phyloP scores from a whole-genome alignment of 108 stramenopile species.

The Licmophora abbreviata region DNA sequence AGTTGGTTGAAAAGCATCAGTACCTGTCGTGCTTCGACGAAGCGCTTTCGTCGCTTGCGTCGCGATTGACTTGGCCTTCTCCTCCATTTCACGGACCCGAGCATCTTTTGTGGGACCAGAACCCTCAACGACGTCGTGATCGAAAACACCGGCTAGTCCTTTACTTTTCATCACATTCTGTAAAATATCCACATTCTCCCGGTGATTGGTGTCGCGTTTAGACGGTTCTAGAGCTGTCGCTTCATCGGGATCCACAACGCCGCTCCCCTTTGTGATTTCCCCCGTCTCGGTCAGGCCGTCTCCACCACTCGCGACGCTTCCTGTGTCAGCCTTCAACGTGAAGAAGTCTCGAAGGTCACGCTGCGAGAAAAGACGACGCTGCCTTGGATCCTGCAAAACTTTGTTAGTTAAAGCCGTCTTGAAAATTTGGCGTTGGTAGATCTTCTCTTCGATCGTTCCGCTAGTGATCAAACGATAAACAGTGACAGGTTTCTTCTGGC shows the following conservation, averaged over 20 bases:
- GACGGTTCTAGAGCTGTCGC: constrained; percentile 1
- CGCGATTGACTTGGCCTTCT: constrained; percentile 58
- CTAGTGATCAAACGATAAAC: constrained; percentile 93
- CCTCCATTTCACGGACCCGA: constrained; percentile 66
- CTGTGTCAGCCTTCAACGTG: constrained; percentile 69
- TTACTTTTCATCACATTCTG: constrained; percentile 62
- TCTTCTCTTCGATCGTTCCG: constrained; percentile 96
- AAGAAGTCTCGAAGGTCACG: constrained; percentile 87
- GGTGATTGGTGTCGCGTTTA: not conserved
- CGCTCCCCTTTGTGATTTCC: constrained; percentile 49
- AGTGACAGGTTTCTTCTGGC: constrained; percentile 84
- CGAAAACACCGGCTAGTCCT: constrained; percentile 74
- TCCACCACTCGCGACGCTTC: constrained; percentile 26
- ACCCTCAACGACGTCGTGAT: constrained; percentile 37
- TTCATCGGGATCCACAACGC: constrained; percentile 49
- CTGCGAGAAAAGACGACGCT: constrained; percentile 84
- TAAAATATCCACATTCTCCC: constrained; percentile 43
- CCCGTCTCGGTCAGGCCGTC: constrained; percentile 62
- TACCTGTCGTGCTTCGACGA: constrained; percentile 31
- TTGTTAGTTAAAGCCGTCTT: constrained; percentile 91
- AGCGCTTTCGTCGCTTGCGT: constrained; percentile 47
- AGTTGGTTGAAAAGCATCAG: constrained; percentile 38
- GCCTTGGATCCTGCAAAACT: constrained; percentile 86
- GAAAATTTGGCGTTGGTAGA: constrained; percentile 98
- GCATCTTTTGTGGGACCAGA: constrained; percentile 27